phyloP scores from a whole-genome alignment of 2,329 filamentous ascomycete genomes.

The Hymenoscyphus albidus region DNA sequence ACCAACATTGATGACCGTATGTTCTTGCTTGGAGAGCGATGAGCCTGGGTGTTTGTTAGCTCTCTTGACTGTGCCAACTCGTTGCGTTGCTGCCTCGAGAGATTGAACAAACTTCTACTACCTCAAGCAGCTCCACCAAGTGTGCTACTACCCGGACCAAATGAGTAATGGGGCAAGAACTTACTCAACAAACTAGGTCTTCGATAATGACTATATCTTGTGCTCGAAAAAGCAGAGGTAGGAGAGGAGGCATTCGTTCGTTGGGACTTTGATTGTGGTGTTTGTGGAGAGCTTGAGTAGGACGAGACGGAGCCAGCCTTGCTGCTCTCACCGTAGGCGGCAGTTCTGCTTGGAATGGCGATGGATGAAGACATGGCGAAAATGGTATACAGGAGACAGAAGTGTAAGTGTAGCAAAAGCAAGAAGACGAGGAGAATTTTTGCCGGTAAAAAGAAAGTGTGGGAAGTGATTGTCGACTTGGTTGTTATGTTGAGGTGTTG shows the following conservation, averaged over 20 bases:
- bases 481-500: neutral
- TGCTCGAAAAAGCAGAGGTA: conserved; percentile 36
- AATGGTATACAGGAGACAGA: neutral
- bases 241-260: conserved; percentile 41
- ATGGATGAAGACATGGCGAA: conserved; percentile 61
- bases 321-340: conserved; percentile 35
- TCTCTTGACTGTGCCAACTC: neutral
- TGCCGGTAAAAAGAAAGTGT: neutral
- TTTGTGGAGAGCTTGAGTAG: conserved; percentile 53
- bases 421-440: neutral
- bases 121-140: neutral
- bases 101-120: neutral
- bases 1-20: conserved; percentile 76
- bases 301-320: conserved; percentile 53
- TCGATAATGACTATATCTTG: conserved; percentile 47
- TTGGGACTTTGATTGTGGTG: conserved; percentile 43
- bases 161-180: conserved; percentile 29
- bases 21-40: conserved; percentile 69
- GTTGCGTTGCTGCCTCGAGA: neutral
- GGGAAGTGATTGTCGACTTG: neutral
- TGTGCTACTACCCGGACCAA: neutral
- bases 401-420: neutral
- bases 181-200: conserved; percentile 61
- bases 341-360: conserved; percentile 54
- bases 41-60: conserved; percentile 52